These are phyloP conservation scores for Asterella californica DNA, from an alignment of 225 moss, liverwort and hornwort genomes.

Conservation along the genomic window DNA sequence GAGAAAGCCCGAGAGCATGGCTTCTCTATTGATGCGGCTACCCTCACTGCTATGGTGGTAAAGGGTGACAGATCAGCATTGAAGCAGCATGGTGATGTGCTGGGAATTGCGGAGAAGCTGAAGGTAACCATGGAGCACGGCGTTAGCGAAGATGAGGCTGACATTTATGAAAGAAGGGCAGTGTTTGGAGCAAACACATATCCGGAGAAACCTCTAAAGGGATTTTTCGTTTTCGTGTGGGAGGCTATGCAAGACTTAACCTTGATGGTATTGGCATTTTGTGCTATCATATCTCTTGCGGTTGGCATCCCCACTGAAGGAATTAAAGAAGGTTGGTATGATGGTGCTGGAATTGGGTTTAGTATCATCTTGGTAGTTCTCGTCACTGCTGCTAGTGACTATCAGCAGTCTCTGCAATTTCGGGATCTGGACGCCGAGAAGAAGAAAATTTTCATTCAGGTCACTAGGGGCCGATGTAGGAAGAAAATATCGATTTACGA, in stretches of 20 bases:
- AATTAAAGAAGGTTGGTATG: slow-evolving; percentile 78
- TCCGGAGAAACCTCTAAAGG: slow-evolving; percentile 64
- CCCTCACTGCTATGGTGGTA: slow-evolving; percentile 48
- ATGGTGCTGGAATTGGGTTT: slow-evolving; percentile 80
- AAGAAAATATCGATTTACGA: slow-evolving; percentile 64
- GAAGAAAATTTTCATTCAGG: slow-evolving; percentile 75
- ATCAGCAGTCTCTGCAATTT: slow-evolving; percentile 91
- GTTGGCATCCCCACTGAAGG: slow-evolving; percentile 66
- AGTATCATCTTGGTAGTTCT: slow-evolving; percentile 82
- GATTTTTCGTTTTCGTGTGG: slow-evolving; percentile 58
- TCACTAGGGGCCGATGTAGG: slow-evolving; percentile 54
- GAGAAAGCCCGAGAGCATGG: slow-evolving; percentile 28
- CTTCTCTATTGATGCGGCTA: slow-evolving; percentile 35
- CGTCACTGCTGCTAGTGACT: slow-evolving; percentile 81
- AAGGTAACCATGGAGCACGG: slow-evolving; percentile 48
- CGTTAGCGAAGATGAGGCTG: slow-evolving; percentile 44
- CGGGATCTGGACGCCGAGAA: slow-evolving; percentile 76
- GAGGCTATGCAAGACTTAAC: slow-evolving; percentile 86
- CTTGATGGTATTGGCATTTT: slow-evolving; percentile 63
- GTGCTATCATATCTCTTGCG: slow-evolving; percentile 63
- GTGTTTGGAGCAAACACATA: slow-evolving; percentile 66
- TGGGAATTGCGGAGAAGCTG: slow-evolving; percentile 51
- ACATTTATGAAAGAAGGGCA: slow-evolving; percentile 34
- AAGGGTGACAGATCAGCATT: slow-evolving; percentile 27
- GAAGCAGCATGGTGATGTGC: slow-evolving; percentile 33